Evolutionary conservation across 495 filamentous ascomycete species (phyloP), one percentile per base, ranked within the genome.

Genomic region (Annulohypoxylon nitens): DNA sequence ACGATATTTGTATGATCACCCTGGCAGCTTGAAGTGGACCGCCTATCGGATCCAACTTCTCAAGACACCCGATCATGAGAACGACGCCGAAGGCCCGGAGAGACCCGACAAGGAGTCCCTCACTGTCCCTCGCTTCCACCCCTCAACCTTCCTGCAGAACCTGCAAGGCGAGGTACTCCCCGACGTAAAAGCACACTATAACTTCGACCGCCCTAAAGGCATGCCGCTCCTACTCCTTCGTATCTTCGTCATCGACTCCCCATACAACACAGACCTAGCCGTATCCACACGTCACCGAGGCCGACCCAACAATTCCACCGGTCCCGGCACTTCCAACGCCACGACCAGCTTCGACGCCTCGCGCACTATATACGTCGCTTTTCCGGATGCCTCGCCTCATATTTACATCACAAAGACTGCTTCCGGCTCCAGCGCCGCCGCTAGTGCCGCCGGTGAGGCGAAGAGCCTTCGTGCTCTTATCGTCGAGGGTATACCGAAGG

Each of bases 141-240:
- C 91, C 2, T 85, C 89, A 6, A 91, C 89, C 7, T 97, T 97
- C 75, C 81, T 95, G 2, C 86, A 83, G 48, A 89, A 88, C 61
- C 88, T 97, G n/a, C 90, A 93, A 65, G 80, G 83, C 41, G 89
- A 93, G 70, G 83, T 94, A 14, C 82, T 90, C 0, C 92, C 93
- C 2, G 83, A 95, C 51, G 86, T 93, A 30, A 94, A 93, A 75
- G 91, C 92, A 10, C 93, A 96, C 79, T 95, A 92, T 79, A 90
- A 91, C 71, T 84, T 95, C 37, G 86, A 90, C 59, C 87, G 89
- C 11, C 88, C 91, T 26, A 83, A 86, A 23, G 79, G 82, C 0
- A 82, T 93, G 2, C 89, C 91, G 0, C 79, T 97, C 0, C 87
- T 91, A 1, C 82, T 97, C 18, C 81, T 97, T 10, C 89, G 93